Percentiles rank a stretch among this genome's conserved stretches.
Evolutionary conservation across 176 grass and related monocot genomes (phyloP).

Genomic region (Carex littledalei): DNA sequence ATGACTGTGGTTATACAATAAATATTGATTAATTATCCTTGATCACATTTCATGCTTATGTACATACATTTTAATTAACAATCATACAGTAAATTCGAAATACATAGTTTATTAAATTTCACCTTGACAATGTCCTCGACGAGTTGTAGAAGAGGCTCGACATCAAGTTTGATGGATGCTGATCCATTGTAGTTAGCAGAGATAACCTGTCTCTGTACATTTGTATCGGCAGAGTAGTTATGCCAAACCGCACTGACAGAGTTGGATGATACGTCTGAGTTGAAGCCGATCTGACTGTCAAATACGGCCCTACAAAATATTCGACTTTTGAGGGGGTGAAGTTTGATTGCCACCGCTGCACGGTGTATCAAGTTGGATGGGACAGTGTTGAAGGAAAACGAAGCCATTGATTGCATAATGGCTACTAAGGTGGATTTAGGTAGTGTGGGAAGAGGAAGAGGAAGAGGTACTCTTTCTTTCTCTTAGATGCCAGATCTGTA

Average conservation of each 20-base stretch:
- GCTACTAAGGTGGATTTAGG: not conserved
- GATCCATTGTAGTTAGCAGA: conserved; percentile 1
- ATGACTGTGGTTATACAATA: not conserved
- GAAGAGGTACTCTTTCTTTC: too few relatives aligned
- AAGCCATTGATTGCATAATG: not conserved
- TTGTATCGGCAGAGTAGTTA: not conserved
- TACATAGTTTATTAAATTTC: not conserved
- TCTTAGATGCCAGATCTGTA: not conserved
- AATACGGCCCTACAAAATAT: not conserved
- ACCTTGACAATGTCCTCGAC: conserved; percentile 6
- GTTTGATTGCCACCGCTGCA: not conserved
- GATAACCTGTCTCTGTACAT: not conserved
- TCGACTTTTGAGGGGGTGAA: not conserved
- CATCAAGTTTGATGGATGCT: not conserved
- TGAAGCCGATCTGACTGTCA: not conserved
- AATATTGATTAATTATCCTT: not conserved
- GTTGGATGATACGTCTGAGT: not conserved
- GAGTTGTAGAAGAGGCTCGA: not conserved
- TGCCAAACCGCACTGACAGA: not conserved
- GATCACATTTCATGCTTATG: not conserved
- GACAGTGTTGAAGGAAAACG: not conserved
- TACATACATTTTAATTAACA: not conserved
- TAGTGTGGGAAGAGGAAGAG: not conserved
- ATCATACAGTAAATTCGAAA: not conserved
- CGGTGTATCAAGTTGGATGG: not conserved